These are phyloP conservation scores for Trichoderma sp. DNA, from an alignment of 2,329 filamentous ascomycete genomes.

Conservation along the genomic window DNA sequence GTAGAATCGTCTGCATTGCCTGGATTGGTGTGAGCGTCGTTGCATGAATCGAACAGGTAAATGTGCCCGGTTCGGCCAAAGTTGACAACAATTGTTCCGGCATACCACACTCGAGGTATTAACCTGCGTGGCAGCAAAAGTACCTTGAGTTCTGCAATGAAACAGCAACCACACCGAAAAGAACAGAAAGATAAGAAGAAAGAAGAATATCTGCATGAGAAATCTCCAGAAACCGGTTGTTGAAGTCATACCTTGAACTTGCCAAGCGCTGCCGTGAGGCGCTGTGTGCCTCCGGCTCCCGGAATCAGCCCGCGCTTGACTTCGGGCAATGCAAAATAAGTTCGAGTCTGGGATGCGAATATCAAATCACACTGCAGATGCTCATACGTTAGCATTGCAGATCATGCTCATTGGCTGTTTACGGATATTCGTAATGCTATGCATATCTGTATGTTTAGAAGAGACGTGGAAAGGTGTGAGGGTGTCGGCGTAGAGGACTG, in stretches of 20 bases:
- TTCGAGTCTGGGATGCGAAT: constrained; percentile 39
- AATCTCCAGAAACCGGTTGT: background rate
- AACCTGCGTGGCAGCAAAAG: constrained; percentile 13
- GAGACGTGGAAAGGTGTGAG: background rate
- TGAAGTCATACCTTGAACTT: constrained; percentile 44
- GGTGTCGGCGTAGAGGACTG: background rate
- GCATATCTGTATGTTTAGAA: constrained; percentile 24
- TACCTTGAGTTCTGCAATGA: constrained; percentile 11
- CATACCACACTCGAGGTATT: constrained; percentile 2
- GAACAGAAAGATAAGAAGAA: constrained; percentile 7
- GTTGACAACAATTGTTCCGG: constrained; percentile 5
- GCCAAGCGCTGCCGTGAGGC: constrained; percentile 45
- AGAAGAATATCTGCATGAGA: background rate
- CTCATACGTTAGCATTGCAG: background rate
- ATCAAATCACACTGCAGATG: constrained; percentile 44
- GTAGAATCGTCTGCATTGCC: constrained; percentile 39
- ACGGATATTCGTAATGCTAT: background rate
- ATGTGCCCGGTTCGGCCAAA: background rate
- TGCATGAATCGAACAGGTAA: background rate
- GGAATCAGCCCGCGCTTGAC: constrained; percentile 47
- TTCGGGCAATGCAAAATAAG: constrained; percentile 46
- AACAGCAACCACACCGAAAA: constrained; percentile 11
- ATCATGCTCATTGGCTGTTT: background rate
- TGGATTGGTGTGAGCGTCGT: constrained; percentile 26
- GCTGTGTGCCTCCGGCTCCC: constrained; percentile 46